Evolutionary conservation across 2,329 filamentous ascomycete genomes (phyloP), one percentile per base, ranked within the genome.

Genomic region (Chaetomium olivaceum): DNA sequence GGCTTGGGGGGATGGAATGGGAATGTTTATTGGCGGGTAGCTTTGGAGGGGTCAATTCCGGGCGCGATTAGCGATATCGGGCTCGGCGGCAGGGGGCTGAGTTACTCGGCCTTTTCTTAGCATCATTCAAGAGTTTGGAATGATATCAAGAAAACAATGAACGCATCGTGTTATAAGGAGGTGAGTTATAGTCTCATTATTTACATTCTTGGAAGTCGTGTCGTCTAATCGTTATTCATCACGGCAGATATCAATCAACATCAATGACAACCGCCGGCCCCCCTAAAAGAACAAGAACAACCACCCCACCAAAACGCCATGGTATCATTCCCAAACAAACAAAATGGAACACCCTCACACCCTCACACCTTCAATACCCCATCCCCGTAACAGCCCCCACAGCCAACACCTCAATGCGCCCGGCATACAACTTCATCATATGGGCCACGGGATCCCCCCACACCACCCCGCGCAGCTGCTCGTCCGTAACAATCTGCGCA

Each of bases 391-490:
- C 87, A 12, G 89, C 91, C 65, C 83, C 86, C 1, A 89, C 87
- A 12, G 91, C 91, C 63, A 96, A 77, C 4, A 81, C 79, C 75
- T 95, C 89, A 54, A 96, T 85, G 61, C 92, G 80, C 23, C 83
- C 85, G 16, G 86, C 86, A 77, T 96, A 96, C 23, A 95, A 74
- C 66, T 81, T 86, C 92, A 96, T 96, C 71, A 88, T 82, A 78
- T 96, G 92, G 74, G 88, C 90, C 52, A 92, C 80, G 0, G 91
- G 90, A 74, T 96, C 92, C 0, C 92, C 92, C 84, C 92, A 96
- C 4, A 96, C 81, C 0, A 93, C 84, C 1, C 81, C 83, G 27
- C 89, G 80, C 59, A 96, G 76, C 73, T 91, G 81, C 52, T 89
- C 85, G 69, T 95, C 90, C 0, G 80, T 85, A 9, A 89, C 84